Evolutionary conservation across 345 rosid species (phyloP).

Genomic region (Iberis pinnata): DNA sequence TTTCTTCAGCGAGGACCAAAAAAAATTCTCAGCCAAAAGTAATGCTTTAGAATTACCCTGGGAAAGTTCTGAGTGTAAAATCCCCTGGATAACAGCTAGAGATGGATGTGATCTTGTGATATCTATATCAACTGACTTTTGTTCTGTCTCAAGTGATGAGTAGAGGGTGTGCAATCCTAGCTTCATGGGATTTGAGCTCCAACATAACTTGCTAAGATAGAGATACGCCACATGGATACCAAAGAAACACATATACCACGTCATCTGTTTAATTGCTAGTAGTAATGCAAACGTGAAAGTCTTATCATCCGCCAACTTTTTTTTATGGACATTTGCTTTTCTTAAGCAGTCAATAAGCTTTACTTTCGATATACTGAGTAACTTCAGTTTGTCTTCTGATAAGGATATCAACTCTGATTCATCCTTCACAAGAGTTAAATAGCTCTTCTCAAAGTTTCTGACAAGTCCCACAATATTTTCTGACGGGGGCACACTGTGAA

Average conservation of each 20-base stretch:
- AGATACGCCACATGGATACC: constrained; percentile 45
- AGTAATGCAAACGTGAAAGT: constrained; percentile 39
- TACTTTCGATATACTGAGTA: constrained; percentile 47
- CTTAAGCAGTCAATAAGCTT: constrained; percentile 42
- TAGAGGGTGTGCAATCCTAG: constrained; percentile 41
- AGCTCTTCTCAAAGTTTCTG: constrained; percentile 41
- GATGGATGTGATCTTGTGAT: constrained; percentile 47
- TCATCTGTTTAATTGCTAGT: constrained; percentile 50
- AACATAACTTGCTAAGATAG: constrained; percentile 41
- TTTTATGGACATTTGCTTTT: constrained; percentile 30
- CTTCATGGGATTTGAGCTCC: constrained; percentile 35
- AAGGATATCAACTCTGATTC: constrained; percentile 36
- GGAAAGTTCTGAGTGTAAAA: constrained; percentile 35
- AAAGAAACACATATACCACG: constrained; percentile 56
- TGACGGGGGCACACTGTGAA: constrained; percentile 39
- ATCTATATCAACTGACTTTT: constrained; percentile 29
- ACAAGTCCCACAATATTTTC: constrained; percentile 37
- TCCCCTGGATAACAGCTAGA: constrained; percentile 38
- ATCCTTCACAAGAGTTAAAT: constrained; percentile 41
- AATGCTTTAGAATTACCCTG: constrained; percentile 34
- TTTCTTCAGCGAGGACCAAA: constrained; percentile 47
- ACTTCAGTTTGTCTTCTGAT: constrained; percentile 33
- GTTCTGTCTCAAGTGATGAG: constrained; percentile 33
- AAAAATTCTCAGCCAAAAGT: constrained; percentile 44
- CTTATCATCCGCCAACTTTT: constrained; percentile 29